Percentiles rank a stretch among this genome's conserved stretches.
Evolutionary conservation across 2,329 filamentous ascomycete genomes (phyloP).

Genomic region (Talaromyces sp.): DNA sequence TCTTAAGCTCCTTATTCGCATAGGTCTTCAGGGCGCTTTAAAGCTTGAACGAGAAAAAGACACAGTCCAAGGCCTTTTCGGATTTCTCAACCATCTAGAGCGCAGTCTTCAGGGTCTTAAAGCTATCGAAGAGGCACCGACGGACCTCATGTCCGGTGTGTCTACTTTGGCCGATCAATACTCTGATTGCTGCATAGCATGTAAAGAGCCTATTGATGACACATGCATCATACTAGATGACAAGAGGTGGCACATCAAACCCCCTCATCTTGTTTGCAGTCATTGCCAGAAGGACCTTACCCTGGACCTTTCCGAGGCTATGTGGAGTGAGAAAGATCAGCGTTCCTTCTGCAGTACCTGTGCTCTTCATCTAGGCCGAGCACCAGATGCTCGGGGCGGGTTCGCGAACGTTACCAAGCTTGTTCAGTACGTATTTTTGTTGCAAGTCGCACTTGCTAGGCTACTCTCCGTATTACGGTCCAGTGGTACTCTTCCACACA

Average conservation of each 20-base stretch:
- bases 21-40: slow-evolving; percentile 88
- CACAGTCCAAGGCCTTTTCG: slow-evolving; percentile 68
- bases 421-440: slow-evolving; percentile 88
- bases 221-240: slow-evolving; percentile 75
- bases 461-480: slow-evolving; percentile 80
- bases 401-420: slow-evolving; percentile 78
- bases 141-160: slow-evolving; percentile 62
- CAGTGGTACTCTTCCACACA: slow-evolving; percentile 72
- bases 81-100: slow-evolving; percentile 77
- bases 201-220: slow-evolving; percentile 86
- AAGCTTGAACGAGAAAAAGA: slow-evolving; percentile 82
- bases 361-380: slow-evolving; percentile 45
- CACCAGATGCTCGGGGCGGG: slow-evolving; percentile 52
- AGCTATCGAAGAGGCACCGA: slow-evolving; percentile 59
- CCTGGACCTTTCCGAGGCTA: slow-evolving; percentile 61
- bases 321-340: slow-evolving; percentile 63
- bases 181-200: slow-evolving; percentile 78
- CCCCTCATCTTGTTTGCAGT: slow-evolving; percentile 61
- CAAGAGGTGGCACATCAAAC: slow-evolving; percentile 72
- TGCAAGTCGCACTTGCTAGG: slow-evolving; percentile 84
- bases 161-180: slow-evolving; percentile 65
- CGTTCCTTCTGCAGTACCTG: slow-evolving; percentile 69
- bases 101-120: slow-evolving; percentile 72
- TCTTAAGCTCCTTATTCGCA: slow-evolving; percentile 92
- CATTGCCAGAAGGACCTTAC: slow-evolving; percentile 72